Percentiles rank a stretch among this genome's conserved stretches.
phyloP scores from a whole-genome alignment of 805 yeast species.

The Lipomyces mesembrius region DNA sequence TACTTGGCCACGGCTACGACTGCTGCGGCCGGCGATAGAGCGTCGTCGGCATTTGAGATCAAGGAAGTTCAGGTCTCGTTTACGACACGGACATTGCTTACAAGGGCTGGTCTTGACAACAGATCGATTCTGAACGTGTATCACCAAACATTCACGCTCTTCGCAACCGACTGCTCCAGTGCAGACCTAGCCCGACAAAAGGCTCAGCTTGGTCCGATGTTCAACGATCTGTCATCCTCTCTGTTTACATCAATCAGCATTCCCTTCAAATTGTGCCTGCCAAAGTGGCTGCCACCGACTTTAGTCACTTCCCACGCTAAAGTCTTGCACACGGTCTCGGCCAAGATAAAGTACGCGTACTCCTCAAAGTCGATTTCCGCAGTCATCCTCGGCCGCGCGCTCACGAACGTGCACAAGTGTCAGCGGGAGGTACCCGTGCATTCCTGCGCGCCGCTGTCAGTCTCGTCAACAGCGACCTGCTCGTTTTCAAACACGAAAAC shows the following conservation, averaged over 20 bases:
- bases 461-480: not conserved
- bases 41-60: not conserved
- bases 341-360: slow-evolving; percentile 15
- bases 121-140: not conserved
- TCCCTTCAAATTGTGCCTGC: slow-evolving; percentile 12
- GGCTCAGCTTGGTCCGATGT: not conserved
- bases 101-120: not conserved
- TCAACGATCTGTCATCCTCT: not conserved
- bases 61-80: slow-evolving; percentile 1
- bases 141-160: not conserved
- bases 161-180: not conserved
- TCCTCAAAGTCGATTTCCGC: not conserved
- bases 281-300: slow-evolving; percentile 21
- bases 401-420: not conserved
- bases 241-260: slow-evolving; percentile 4
- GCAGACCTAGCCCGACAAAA: not conserved
- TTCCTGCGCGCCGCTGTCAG: not conserved
- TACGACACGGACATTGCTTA: not conserved
- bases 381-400: not conserved
- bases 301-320: slow-evolving; percentile 10
- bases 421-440: slow-evolving; percentile 7
- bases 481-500: not conserved
- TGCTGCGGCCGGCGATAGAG: not conserved
- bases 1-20: not conserved
- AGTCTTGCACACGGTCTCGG: slow-evolving; percentile 16